A percentile compares a stretch with the other conserved stretches of the same genome.
phyloP scores from a whole-genome alignment of 139 green algal genomes.

The Helicosporidium sp. region DNA sequence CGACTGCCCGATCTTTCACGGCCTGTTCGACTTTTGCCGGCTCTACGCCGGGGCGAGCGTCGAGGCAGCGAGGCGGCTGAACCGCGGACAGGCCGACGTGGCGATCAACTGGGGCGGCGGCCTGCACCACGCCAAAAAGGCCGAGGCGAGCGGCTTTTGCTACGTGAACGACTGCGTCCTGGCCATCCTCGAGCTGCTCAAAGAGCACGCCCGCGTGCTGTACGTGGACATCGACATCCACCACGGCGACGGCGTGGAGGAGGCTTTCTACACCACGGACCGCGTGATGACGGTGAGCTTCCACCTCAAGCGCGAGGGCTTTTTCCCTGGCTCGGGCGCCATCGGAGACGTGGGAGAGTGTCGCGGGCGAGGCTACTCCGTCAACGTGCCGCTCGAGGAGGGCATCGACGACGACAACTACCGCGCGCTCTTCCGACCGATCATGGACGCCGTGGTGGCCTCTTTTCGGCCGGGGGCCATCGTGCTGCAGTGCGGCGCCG shows the following conservation, averaged over 20 bases:
- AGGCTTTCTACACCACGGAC: conserved; percentile 73
- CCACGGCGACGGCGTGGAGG: conserved; percentile 92
- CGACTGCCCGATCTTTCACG: conserved; percentile 76
- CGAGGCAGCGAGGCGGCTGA: conserved; percentile 54
- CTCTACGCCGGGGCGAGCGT: conserved; percentile 75
- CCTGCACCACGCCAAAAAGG: conserved; percentile 94
- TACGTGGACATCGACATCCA: conserved; percentile 88
- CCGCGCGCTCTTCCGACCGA: conserved; percentile 51
- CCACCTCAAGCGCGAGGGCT: conserved; percentile 71
- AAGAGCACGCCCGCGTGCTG: conserved; percentile 67
- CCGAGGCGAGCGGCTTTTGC: conserved; percentile 73
- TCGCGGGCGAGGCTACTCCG: conserved; percentile 40
- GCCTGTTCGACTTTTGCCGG: conserved; percentile 59
- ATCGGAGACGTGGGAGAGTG: conserved; percentile 36
- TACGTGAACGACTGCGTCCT: conserved; percentile 97
- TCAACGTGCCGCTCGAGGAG: conserved; percentile 65
- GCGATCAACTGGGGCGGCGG: conserved; percentile 95
- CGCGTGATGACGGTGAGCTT: conserved; percentile 83
- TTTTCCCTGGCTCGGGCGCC: conserved; percentile 65
- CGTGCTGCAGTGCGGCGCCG: conserved; percentile 72
- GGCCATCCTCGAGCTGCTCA: conserved; percentile 90
- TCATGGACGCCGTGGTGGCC: conserved; percentile 53
- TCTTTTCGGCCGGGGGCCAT: conserved; percentile 50
- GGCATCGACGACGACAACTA: conserved; percentile 46
- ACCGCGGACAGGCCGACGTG: conserved; percentile 67